Evolutionary conservation across 345 rosid species (phyloP).

Genomic region (Streptanthus diversifolius): DNA sequence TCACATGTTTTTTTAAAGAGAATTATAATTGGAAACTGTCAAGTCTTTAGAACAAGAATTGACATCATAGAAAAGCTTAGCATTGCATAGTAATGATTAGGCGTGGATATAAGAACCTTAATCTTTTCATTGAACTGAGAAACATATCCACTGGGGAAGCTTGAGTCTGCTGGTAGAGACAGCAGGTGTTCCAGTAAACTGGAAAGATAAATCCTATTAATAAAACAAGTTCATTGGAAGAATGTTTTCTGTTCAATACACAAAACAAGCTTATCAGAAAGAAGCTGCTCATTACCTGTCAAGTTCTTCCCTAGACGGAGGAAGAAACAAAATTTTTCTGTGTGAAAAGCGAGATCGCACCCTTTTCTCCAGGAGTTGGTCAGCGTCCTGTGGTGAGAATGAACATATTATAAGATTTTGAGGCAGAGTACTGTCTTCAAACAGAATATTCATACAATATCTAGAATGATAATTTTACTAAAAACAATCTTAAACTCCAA

Average conservation of each 20-base stretch:
- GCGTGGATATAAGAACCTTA: constrained; percentile 50
- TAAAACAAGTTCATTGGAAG: background rate
- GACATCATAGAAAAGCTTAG: background rate
- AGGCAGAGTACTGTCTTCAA: constrained; percentile 9
- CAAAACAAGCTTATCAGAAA: constrained; percentile 12
- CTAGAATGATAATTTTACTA: background rate
- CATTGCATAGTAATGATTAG: constrained; percentile 1
- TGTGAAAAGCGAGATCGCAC: constrained; percentile 94
- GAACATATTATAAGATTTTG: background rate
- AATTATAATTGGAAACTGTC: background rate
- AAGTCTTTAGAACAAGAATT: constrained; percentile 11
- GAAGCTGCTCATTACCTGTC: constrained; percentile 46
- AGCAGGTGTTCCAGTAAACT: constrained; percentile 74
- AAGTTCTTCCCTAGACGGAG: constrained; percentile 66
- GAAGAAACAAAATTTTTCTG: constrained; percentile 73
- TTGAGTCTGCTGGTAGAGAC: constrained; percentile 63
- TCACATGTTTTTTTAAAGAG: background rate
- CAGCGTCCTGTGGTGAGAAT: constrained; percentile 70
- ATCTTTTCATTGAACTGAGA: constrained; percentile 67
- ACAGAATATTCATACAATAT: background rate
- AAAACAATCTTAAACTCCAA: background rate
- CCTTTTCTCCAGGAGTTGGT: constrained; percentile 91
- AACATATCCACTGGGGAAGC: constrained; percentile 56
- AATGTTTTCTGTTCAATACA: background rate
- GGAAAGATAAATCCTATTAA: constrained; percentile 26